Conservation (phyloP, 2,329 filamentous ascomycete species). For the Penicillium sp. region DNA sequence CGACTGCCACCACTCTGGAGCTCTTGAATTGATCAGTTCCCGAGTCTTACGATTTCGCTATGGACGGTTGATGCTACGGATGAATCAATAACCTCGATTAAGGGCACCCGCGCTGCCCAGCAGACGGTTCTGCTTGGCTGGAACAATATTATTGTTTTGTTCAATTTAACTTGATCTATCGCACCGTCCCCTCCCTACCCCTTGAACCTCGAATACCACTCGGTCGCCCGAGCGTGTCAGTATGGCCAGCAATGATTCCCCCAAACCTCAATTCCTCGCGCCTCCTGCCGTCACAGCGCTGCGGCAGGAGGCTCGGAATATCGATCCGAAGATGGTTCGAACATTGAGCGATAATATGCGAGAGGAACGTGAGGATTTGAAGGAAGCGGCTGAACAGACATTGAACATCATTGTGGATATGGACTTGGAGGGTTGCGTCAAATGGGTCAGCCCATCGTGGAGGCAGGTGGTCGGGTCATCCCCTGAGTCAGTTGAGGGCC, state of each 20-base stretch:
- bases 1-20: neutral
- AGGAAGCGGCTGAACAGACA: constrained; percentile 93
- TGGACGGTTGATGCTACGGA: constrained; percentile 43
- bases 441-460: constrained; percentile 98
- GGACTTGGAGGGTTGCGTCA: constrained; percentile 81
- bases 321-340: constrained; percentile 52
- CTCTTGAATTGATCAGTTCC: constrained; percentile 6
- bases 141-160: constrained; percentile 11
- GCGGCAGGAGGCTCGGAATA: constrained; percentile 43
- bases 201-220: constrained; percentile 2
- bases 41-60: constrained; percentile 25
- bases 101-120: constrained; percentile 46
- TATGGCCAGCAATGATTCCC: constrained; percentile 44
- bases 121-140: constrained; percentile 41
- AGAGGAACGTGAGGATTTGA: constrained; percentile 88
- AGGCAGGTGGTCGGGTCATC: constrained; percentile 82
- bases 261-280: constrained; percentile 41
- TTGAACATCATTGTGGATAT: constrained; percentile 95
- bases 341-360: constrained; percentile 84
- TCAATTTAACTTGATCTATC: constrained; percentile 3
- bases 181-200: constrained; percentile 1
- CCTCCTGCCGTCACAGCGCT: constrained; percentile 46
- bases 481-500: constrained; percentile 69
- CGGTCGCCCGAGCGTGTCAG: constrained; percentile 24
- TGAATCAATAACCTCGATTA: constrained; percentile 40